A percentile compares a stretch with the other conserved stretches of the same genome.
These are phyloP conservation scores for Glaciozyma antarctica DNA, from an alignment of 768 basidiomycete genomes.

Conservation along the genomic window DNA sequence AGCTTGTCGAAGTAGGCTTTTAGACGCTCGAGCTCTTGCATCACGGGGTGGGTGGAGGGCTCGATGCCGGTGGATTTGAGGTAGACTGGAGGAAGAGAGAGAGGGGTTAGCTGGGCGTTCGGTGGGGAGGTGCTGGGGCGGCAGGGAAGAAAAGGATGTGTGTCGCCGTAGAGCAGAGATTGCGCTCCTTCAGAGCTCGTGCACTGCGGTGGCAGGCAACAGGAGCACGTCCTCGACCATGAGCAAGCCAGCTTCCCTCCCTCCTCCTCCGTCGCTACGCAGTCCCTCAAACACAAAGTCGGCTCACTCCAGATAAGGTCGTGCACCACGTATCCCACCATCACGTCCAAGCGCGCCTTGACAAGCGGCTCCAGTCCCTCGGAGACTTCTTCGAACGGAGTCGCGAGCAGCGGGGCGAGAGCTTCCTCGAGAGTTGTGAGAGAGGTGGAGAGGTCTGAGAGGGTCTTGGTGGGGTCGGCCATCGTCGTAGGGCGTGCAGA, in stretches of 20 bases:
- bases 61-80: slow-evolving; percentile 70
- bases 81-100: slow-evolving; percentile 50
- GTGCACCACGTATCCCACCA: slow-evolving; percentile 71
- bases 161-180: too few species aligned
- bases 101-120: background rate
- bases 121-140: background rate
- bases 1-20: slow-evolving; percentile 76
- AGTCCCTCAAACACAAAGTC: background rate
- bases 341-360: slow-evolving; percentile 69
- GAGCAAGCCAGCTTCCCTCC: background rate
- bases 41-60: slow-evolving; percentile 65
- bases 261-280: background rate
- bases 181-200: too few species aligned
- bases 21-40: slow-evolving; percentile 55
- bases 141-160: background rate
- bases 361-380: slow-evolving; percentile 60
- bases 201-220: too few species aligned
- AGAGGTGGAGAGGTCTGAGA: slow-evolving; percentile 4
- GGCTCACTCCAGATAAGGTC: slow-evolving; percentile 72
- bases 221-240: background rate
- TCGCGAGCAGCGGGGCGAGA: slow-evolving; percentile 58
- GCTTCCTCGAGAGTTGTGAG: slow-evolving; percentile 48
- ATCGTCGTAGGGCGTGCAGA: background rate
- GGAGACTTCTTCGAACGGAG: slow-evolving; percentile 50
- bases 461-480: background rate